Evolutionary conservation across 176 grass and related monocot species (phyloP).

Genomic region (Luzula sylvatica): DNA sequence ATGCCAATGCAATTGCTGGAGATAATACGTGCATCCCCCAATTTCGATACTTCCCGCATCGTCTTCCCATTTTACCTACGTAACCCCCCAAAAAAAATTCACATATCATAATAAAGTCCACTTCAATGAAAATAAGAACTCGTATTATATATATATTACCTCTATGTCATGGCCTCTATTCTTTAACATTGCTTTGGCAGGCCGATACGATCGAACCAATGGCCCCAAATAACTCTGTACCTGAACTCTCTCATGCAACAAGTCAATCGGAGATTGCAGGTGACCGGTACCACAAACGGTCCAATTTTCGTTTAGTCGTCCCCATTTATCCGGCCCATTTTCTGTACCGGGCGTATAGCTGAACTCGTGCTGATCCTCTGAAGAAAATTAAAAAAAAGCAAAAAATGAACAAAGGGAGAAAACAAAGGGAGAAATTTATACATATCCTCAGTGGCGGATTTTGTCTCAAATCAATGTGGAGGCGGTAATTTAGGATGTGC

Average conservation of each 20-base stretch:
- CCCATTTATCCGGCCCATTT: conserved; percentile 41
- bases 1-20: conserved; percentile 68
- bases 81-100: neutral
- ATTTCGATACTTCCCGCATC: conserved; percentile 35
- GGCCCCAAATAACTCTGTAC: conserved; percentile 6
- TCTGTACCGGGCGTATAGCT: conserved; percentile 13
- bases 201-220: conserved; percentile 24
- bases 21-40: conserved; percentile 30
- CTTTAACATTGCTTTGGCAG: conserved; percentile 8
- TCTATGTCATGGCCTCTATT: conserved; percentile 62
- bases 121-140: neutral
- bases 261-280: conserved; percentile 56
- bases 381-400: neutral
- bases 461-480: too few species aligned
- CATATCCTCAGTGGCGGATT: too few species aligned
- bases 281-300: conserved; percentile 35
- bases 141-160: conserved; percentile 18
- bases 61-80: conserved; percentile 42
- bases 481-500: too few species aligned
- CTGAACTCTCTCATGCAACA: conserved; percentile 22
- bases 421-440: too few species aligned
- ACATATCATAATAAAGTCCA: neutral
- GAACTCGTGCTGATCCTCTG: conserved; percentile 31
- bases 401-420: neutral
- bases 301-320: conserved; percentile 26